Evolutionary conservation across 495 filamentous ascomycete genomes (phyloP), one percentile per base, ranked within the genome.

Genomic region (Xylona heveae): DNA sequence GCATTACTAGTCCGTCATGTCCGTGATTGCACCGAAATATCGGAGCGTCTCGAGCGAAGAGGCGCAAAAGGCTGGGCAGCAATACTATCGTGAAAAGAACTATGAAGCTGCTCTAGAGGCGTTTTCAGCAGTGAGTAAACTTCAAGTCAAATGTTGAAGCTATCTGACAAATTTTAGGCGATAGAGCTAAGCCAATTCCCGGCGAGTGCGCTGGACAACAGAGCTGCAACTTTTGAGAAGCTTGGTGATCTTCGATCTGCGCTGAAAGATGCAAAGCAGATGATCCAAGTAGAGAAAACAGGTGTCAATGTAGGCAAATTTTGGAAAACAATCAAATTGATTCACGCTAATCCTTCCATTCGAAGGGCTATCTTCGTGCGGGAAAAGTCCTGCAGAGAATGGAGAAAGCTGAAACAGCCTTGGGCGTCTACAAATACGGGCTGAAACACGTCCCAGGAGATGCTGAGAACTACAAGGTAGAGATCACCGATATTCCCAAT

Each of bases 281-380:
- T 74, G 57, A 69, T 78, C 25, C 51, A 56, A 19, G 37, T 53
- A n/a, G 46, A 59, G 25, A 57, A 56, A 19, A 45, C 55, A 10
- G 52, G 60, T 42, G 58, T 57, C 26, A 53, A 51, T 38, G 63
- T 69, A 55, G 15, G 49, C 15, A 4, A 2, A 21, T 1, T 24
- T 19, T 5, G 6, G 10, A 15, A 30, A 38, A 17, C 32, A 16
- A 6, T 15, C 20, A 16, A 23, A 37, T 34, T 31, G 6, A 14
- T n/a, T 19, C 3, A 9, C 30, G 14, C 29, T 30, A 12, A 28
- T 30, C 16, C 25, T 39, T 18, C 38, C 38, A 4, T 25, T 30
- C 10, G 0, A 4, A 69, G 64, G 74, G 74, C 15, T 76, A 78
- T 49, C 49, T 78, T 8, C 64, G 71, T n/a, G 59, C 64, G 14